Percentiles rank a stretch among this genome's conserved stretches.
These are phyloP conservation scores for Paramecium biaurelia DNA, from an alignment of 73 alveolate genomes.

Conservation along the genomic window DNA sequence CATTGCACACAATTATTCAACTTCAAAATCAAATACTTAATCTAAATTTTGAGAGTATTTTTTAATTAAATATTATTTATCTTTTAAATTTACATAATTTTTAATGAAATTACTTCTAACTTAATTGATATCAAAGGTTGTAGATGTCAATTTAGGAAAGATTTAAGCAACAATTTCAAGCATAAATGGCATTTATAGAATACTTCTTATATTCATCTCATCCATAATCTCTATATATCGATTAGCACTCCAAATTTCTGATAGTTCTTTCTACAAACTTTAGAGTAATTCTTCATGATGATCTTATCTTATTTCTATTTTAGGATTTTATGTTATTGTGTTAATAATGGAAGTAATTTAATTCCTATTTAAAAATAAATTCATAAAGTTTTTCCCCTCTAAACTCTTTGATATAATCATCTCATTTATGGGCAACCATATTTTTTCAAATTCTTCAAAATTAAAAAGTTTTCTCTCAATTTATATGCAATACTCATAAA, in stretches of 20 bases:
- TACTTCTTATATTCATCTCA: background rate
- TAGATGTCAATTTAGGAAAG: background rate
- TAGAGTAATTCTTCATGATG: background rate
- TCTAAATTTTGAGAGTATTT: background rate
- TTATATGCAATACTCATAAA: background rate
- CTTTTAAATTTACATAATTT: background rate
- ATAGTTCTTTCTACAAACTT: background rate
- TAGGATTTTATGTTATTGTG: background rate
- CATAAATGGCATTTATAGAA: background rate
- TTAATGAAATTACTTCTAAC: background rate
- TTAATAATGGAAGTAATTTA: background rate
- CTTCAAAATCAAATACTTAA: background rate
- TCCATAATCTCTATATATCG: background rate
- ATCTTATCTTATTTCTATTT: background rate
- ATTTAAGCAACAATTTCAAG: constrained; percentile 26
- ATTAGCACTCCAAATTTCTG: background rate
- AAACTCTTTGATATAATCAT: background rate
- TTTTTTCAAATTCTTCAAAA: background rate
- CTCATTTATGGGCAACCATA: background rate
- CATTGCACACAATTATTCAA: background rate
- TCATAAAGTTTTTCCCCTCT: background rate
- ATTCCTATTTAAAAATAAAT: background rate
- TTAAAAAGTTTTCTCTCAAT: background rate
- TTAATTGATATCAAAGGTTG: background rate
- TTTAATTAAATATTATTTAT: background rate